Evolutionary conservation across 176 grass and related monocot genomes (phyloP).

Genomic region (Otatea glauca): DNA sequence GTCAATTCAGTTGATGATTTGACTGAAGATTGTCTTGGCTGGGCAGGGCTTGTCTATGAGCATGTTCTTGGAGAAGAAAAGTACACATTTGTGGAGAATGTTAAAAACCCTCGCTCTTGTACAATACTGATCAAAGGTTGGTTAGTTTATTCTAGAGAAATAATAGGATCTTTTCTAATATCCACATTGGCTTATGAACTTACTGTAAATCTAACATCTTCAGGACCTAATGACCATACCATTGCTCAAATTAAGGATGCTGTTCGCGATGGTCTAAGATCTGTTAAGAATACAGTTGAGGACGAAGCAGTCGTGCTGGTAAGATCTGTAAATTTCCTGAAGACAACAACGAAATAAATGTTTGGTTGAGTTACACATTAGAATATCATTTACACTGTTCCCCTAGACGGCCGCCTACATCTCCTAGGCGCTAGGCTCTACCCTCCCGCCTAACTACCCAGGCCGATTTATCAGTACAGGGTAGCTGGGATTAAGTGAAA

Average conservation of each 20-base stretch:
- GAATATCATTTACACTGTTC: background rate
- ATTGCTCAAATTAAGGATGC: slow-evolving; percentile 99
- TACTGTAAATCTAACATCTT: slow-evolving; percentile 25
- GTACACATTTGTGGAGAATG: slow-evolving; percentile 94
- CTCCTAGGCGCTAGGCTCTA: no score
- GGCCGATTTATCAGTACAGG: background rate
- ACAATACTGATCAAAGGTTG: slow-evolving; percentile 99
- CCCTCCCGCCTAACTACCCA: no score
- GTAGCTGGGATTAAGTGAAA: background rate
- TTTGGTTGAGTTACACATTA: background rate
- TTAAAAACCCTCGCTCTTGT: slow-evolving; percentile 92
- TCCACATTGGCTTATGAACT: slow-evolving; percentile 12
- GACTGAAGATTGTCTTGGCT: slow-evolving; percentile 90
- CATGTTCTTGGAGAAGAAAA: slow-evolving; percentile 97
- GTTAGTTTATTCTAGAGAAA: slow-evolving; percentile 46
- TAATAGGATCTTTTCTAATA: slow-evolving; percentile 27
- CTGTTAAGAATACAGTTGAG: slow-evolving; percentile 94
- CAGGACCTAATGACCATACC: slow-evolving; percentile 98
- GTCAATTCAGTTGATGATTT: slow-evolving; percentile 93
- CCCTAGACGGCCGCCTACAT: no score
- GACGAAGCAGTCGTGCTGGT: slow-evolving; percentile 94
- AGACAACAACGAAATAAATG: background rate
- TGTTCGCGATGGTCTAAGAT: slow-evolving; percentile 85
- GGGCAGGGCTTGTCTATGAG: slow-evolving; percentile 95
- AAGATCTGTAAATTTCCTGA: slow-evolving; percentile 35